These are phyloP conservation scores for Phytophthora nicotianae DNA, from an alignment of 352 stramenopile species.

Conservation along the genomic window DNA sequence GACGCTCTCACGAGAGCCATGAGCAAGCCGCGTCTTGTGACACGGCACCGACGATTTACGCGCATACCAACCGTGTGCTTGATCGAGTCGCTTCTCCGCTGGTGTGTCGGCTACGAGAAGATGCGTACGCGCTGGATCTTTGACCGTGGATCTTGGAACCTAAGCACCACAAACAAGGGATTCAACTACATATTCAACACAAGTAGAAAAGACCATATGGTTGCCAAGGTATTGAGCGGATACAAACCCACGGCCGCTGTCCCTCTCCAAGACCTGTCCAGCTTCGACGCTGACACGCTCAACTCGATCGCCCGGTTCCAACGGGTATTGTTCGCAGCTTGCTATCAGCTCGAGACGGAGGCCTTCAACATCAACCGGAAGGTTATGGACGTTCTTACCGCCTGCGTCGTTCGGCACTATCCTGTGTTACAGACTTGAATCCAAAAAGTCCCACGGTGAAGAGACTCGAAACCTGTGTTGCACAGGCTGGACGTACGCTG, in stretches of 20 bases:
- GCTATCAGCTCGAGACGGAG: neutral
- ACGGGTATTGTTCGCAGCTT: neutral
- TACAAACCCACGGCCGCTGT: no score
- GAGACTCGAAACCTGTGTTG: no score
- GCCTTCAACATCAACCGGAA: conserved; percentile 10
- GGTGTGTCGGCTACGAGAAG: conserved; percentile 6
- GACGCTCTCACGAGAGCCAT: conserved; percentile 1
- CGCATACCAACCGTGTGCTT: conserved; percentile 28
- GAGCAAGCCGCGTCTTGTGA: conserved; percentile 9
- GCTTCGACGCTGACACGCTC: no score
- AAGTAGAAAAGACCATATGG: conserved; percentile 9
- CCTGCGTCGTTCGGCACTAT: conserved; percentile 12
- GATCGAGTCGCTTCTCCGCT: neutral
- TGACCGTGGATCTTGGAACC: conserved; percentile 19
- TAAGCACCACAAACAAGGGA: conserved; percentile 25
- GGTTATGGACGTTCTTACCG: conserved; percentile 10
- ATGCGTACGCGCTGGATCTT: conserved; percentile 19
- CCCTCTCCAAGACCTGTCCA: no score
- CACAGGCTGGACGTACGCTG: no score
- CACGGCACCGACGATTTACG: neutral
- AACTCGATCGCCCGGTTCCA: neutral
- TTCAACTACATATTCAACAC: conserved; percentile 31
- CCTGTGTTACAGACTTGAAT: no score
- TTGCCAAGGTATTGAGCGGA: conserved; percentile 25
- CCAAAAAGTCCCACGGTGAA: neutral